Conservation (phyloP, 306 rosid genomes). For the Rosa chinensis region DNA sequence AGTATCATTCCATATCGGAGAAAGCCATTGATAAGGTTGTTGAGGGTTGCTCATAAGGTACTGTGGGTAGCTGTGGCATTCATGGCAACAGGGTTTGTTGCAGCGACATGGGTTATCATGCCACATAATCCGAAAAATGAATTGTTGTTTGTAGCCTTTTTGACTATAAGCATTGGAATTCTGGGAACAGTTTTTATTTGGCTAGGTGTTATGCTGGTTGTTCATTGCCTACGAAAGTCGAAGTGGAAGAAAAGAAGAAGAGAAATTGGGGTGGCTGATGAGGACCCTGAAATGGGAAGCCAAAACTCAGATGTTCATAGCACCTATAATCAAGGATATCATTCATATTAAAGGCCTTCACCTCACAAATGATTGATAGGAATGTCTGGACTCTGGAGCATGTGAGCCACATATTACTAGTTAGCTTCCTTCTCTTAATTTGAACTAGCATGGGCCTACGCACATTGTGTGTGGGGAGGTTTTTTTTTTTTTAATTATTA, state of each 20-base stretch:
- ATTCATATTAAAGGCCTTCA: conserved; percentile 47
- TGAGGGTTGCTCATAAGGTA: conserved; percentile 63
- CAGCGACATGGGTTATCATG: conserved; percentile 69
- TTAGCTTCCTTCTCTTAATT: background rate
- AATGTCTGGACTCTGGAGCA: too few relatives aligned
- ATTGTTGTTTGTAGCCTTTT: conserved; percentile 37
- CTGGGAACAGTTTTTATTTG: conserved; percentile 50
- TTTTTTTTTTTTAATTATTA: too few relatives aligned
- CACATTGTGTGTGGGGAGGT: too few relatives aligned
- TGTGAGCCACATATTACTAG: too few relatives aligned
- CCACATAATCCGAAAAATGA: conserved; percentile 34
- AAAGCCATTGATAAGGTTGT: conserved; percentile 43
- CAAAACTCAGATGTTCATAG: conserved; percentile 64
- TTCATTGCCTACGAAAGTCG: conserved; percentile 48
- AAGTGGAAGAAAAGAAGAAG: conserved; percentile 46
- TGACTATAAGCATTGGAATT: conserved; percentile 52
- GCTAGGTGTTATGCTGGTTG: conserved; percentile 45
- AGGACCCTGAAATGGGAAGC: conserved; percentile 44
- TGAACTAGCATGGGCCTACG: background rate
- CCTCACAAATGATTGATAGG: background rate
- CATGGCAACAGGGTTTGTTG: conserved; percentile 56
- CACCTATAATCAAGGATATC: conserved; percentile 52
- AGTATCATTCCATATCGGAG: conserved; percentile 70
- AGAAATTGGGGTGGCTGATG: conserved; percentile 28
- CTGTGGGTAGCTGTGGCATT: conserved; percentile 72